Conservation (phyloP, 1,139 yeast genomes). For the Lodderomyces theae region DNA sequence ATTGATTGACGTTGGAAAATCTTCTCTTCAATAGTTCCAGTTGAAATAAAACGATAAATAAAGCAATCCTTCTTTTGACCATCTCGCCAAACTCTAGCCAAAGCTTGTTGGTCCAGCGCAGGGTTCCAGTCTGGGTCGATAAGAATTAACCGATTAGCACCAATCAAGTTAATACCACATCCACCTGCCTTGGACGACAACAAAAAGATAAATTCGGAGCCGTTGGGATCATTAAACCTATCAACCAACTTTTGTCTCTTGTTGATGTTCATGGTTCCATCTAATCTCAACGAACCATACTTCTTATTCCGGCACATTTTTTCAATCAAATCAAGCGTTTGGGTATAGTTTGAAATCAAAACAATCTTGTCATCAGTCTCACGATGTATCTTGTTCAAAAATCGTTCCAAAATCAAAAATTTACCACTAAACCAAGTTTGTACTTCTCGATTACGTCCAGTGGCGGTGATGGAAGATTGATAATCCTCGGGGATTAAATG, state of each 20-base stretch:
- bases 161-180: constrained; percentile 94
- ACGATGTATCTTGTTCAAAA: constrained; percentile 66
- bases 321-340: constrained; percentile 87
- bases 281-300: constrained; percentile 81
- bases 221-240: constrained; percentile 84
- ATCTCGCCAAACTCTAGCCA: constrained; percentile 98
- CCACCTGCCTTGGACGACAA: constrained; percentile 98
- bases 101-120: constrained; percentile 96
- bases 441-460: constrained; percentile 47
- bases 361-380: constrained; percentile 95
- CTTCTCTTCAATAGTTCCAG: constrained; percentile 95
- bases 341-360: constrained; percentile 89
- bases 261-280: constrained; percentile 89
- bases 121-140: constrained; percentile 99
- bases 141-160: constrained; percentile 86
- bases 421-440: constrained; percentile 63
- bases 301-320: constrained; percentile 70
- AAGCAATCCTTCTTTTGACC: constrained; percentile 97
- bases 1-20: constrained; percentile 96
- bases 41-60: constrained; percentile 87
- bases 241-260: constrained; percentile 94
- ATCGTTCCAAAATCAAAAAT: constrained; percentile 67
- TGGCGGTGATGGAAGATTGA: constrained; percentile 29
- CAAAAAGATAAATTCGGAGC: constrained; percentile 82
- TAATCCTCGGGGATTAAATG: constrained; percentile 74